Percentiles rank a stretch among this genome's conserved stretches.
Evolutionary conservation across 2,329 filamentous ascomycete genomes (phyloP).

Genomic region (Microcyclosporella mali): DNA sequence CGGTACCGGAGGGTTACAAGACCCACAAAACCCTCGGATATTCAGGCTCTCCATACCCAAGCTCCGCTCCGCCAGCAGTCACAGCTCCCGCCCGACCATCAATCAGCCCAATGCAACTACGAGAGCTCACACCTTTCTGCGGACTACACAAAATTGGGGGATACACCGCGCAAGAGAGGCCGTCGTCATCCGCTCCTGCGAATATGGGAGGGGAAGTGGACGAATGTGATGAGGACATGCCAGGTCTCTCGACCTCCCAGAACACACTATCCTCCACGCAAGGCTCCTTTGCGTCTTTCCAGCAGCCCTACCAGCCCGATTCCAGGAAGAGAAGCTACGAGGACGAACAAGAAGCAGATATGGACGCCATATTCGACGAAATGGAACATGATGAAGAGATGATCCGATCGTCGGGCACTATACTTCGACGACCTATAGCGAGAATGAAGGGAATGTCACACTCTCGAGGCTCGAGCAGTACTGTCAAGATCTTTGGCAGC

Average conservation of each 20-base stretch:
- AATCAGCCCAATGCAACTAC: constrained; percentile 19
- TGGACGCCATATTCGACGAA: constrained; percentile 31
- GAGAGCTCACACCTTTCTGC: constrained; percentile 73
- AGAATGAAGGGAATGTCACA: constrained; percentile 26
- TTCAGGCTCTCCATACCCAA: constrained; percentile 23
- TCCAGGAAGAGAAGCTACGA: constrained; percentile 31
- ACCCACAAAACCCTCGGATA: constrained; percentile 48
- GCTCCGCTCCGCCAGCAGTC: constrained; percentile 26
- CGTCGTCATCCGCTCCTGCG: constrained; percentile 23
- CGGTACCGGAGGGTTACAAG: constrained; percentile 90
- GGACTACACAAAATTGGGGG: constrained; percentile 72
- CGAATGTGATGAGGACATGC: constrained; percentile 10
- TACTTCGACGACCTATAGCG: constrained; percentile 16
- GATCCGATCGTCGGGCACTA: neutral
- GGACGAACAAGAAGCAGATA: constrained; percentile 32
- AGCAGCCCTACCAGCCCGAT: neutral
- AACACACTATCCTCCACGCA: constrained; percentile 36
- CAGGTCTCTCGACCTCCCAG: constrained; percentile 29
- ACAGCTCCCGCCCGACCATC: constrained; percentile 24
- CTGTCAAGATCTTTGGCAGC: constrained; percentile 36
- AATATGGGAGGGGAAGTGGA: constrained; percentile 7
- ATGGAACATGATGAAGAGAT: constrained; percentile 11
- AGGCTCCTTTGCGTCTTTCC: constrained; percentile 29
- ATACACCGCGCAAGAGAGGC: constrained; percentile 50
- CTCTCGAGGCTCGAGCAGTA: constrained; percentile 28